Evolutionary conservation across 805 yeast genomes (phyloP), one percentile per base, ranked within the genome.

Genomic region (Cyberlindnera amylophila): DNA sequence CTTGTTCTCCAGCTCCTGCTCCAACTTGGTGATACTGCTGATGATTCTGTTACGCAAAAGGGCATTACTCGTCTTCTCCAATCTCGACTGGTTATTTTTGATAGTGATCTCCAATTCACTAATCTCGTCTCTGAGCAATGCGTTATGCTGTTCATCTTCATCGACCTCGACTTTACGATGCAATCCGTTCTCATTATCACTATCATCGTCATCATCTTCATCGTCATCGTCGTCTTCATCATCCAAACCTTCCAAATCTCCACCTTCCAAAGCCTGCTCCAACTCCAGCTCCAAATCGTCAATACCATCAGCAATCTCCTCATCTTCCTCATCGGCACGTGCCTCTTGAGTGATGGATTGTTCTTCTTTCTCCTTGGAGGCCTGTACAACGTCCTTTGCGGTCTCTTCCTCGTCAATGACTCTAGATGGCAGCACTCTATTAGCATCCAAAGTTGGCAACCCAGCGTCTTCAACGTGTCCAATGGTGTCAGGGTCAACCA

Each of bases 21-120:
- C 81, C 57, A 93, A 72, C 47, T 90, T 81, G 44, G 74, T 75
- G 39, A 87, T 85, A 39, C 84, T 89, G 50, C 85, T 93, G 54
- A 82, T 73, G 60, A 90, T 86, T 66, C 97, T 82, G 62, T 82
- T 85, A 57, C 82, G 80, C 78, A 93, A 74, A 65, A 91, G 82
- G 53, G 91, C 90, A 58, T 88, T 88, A 3, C 80, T 71, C 14
- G 90, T 89, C 51, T 81, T 80, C 16, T 73, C 77, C 37, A 87
- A 75, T 54, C 86, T 89, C 35, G 72, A 71, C 59, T 78, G 79
- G 56, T 91, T 90, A 54, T 81, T 82, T 41, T 74, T 78, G 39
- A 93, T 82, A 0, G 91, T 89, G 13, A 73, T 55, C 58, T 86
- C 89, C 46, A 93, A 71, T 57, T 93, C 99, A 6, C 72, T 66